Evolutionary conservation across 306 rosid genomes (phyloP).

Genomic region (Ochetophila trinervis): DNA sequence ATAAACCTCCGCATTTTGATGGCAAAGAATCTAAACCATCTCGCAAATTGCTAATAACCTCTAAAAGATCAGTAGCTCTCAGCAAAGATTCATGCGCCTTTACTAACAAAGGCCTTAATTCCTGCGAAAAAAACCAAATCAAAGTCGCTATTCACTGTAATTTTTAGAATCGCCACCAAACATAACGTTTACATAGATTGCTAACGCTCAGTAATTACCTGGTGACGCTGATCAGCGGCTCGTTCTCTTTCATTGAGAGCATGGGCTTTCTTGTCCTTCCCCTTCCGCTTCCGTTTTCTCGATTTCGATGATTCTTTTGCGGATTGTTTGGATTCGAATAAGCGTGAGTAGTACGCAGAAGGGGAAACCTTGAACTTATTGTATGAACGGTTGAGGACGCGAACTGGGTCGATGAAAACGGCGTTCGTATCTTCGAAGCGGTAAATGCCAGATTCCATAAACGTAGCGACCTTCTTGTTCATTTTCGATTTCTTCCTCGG

Average conservation of each 20-base stretch:
- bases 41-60: slow-evolving; percentile 41
- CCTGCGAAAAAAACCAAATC: slow-evolving; percentile 37
- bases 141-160: not conserved
- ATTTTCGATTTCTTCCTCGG: slow-evolving; percentile 30
- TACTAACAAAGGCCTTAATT: slow-evolving; percentile 58
- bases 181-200: not conserved
- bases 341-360: slow-evolving; percentile 60
- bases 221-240: slow-evolving; percentile 70
- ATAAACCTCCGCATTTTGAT: slow-evolving; percentile 8
- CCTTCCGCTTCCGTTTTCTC: slow-evolving; percentile 55
- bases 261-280: slow-evolving; percentile 33
- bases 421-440: slow-evolving; percentile 39
- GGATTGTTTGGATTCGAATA: slow-evolving; percentile 38
- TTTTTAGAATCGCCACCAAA: slow-evolving; percentile 6
- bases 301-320: slow-evolving; percentile 27
- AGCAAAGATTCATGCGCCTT: slow-evolving; percentile 62
- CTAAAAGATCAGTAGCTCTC: slow-evolving; percentile 47
- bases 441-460: slow-evolving; percentile 55
- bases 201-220: slow-evolving; percentile 27
- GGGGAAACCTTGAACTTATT: slow-evolving; percentile 62
- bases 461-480: slow-evolving; percentile 26
- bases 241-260: slow-evolving; percentile 69
- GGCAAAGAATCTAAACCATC: slow-evolving; percentile 28
- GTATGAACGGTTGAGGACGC: slow-evolving; percentile 67
- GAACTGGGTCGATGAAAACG: slow-evolving; percentile 76